Percentiles rank a stretch among this genome's conserved stretches.
phyloP scores from a whole-genome alignment of 1,284 basidiomycete genomes.

The Papiliotrema nemorosa region DNA sequence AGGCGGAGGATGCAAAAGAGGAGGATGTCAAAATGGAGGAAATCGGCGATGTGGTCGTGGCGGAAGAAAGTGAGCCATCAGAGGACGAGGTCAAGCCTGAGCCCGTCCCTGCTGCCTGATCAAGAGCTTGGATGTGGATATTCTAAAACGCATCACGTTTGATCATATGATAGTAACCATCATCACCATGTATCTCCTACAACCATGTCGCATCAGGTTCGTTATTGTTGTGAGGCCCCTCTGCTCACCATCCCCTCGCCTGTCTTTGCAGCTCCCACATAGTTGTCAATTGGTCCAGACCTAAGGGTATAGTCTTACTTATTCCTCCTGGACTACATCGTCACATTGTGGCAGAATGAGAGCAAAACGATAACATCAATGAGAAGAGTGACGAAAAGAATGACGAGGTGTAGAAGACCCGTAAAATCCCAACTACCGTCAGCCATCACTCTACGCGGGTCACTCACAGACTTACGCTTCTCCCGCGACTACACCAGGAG shows the following conservation, averaged over 20 bases:
- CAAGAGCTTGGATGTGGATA: too few relatives aligned
- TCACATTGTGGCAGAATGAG: not conserved
- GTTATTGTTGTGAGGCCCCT: too few relatives aligned
- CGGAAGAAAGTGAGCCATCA: not conserved
- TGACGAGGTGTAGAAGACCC: not conserved
- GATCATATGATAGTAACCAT: too few relatives aligned
- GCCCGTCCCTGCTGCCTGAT: too few relatives aligned
- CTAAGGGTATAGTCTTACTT: not conserved
- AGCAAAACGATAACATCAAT: too few relatives aligned
- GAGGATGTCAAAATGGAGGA: slow-evolving; percentile 1
- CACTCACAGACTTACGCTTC: slow-evolving; percentile 7
- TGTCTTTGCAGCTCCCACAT: slow-evolving; percentile 1
- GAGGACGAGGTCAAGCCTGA: not conserved
- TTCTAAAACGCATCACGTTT: too few relatives aligned
- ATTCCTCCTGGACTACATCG: not conserved
- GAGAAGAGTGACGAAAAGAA: too few relatives aligned
- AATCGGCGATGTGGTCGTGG: not conserved
- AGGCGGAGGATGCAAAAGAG: not conserved
- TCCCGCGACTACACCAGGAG: not conserved
- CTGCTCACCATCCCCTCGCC: slow-evolving; percentile 1
- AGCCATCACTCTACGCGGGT: not conserved
- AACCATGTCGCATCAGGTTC: too few relatives aligned
- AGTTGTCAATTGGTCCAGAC: slow-evolving; percentile 1
- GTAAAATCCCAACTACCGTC: not conserved
- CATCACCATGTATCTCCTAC: too few relatives aligned